Base-by-base conservation (phyloP, 1,284 basidiomycete species). In the Ustanciosporium gigantosporum region DNA sequence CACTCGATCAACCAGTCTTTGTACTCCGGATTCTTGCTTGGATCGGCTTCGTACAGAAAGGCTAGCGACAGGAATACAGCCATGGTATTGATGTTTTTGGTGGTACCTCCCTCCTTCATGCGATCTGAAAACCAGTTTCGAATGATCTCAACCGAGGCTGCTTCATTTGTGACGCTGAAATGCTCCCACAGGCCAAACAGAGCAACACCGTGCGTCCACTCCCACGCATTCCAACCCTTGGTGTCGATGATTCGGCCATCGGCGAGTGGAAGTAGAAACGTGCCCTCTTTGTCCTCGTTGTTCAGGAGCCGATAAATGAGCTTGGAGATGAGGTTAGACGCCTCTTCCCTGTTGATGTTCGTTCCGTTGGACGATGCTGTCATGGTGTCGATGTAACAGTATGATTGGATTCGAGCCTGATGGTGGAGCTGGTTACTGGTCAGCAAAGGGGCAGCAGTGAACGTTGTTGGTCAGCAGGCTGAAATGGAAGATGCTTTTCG, bases 31-130 rank as follows among this genome's bases (percentile, higher is more conserved):
- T 46, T 80, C n/a, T n/a, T n/a, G n/a, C n/a, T n/a, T 2, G 77
- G 70, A 36, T 79, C 78, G 15, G 72, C 74, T 57, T 82, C 80
- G 61, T 82, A 82, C n/a, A 85, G 73, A 57, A 82, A 82, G 0
- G 84, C 83, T 11, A 84, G 82, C 7, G 83, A 83, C 35, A 86
- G 80, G 42, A 87, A 80, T 0, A 84, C 83, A 2, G 84, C 82
- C 84, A 86, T 85, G 11, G 85, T 86, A 76, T 86, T 86, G 66
- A 87, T 84, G 71, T 87, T 86, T 81, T 86, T 85, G 6, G 84
- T 84, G 5, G 84, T 84, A 20, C 83, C 84, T 40, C 83, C 76
- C 44, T 81, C 41, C 1, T 22, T 80, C 68, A 84, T 84, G 20
- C 84, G 82, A 31, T 81, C 79, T 19, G 80, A 78, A 75, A 86